Conservation (phyloP, 129 eudicot genomes). For the Dittrichia graveolens region DNA sequence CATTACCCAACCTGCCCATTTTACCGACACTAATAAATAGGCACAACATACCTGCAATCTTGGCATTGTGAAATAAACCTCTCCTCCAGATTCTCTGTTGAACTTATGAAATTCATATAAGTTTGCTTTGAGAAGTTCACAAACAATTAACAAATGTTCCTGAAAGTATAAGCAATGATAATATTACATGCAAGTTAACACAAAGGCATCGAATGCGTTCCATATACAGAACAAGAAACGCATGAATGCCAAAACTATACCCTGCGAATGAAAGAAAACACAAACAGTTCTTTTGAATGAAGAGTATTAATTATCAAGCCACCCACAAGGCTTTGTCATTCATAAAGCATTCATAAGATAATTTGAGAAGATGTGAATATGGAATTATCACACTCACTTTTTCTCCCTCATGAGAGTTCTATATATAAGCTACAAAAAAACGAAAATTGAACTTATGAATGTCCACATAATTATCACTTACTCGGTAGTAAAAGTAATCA, state of each 20-base stretch:
- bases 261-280: constrained; percentile 11
- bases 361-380: not conserved
- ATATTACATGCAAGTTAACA: constrained; percentile 26
- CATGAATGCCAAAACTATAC: not conserved
- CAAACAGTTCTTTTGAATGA: not conserved
- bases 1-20: not conserved
- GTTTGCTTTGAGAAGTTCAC: constrained; percentile 98
- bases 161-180: constrained; percentile 42
- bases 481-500: constrained; percentile 95
- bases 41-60: constrained; percentile 81
- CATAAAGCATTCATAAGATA: too few relatives aligned
- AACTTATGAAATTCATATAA: constrained; percentile 93
- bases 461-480: constrained; percentile 45
- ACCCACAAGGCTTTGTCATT: not conserved
- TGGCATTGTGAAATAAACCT: constrained; percentile 99
- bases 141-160: constrained; percentile 95
- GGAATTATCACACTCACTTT: not conserved
- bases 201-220: constrained; percentile 15
- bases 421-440: constrained; percentile 8
- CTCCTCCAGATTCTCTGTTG: constrained; percentile 99
- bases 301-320: not conserved
- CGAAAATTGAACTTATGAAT: not conserved
- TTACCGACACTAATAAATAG: constrained; percentile 16
- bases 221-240: constrained; percentile 11
- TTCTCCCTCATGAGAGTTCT: constrained; percentile 2